phyloP scores from a whole-genome alignment of 129 eudicot species.

The Flaveria ramosissima region DNA sequence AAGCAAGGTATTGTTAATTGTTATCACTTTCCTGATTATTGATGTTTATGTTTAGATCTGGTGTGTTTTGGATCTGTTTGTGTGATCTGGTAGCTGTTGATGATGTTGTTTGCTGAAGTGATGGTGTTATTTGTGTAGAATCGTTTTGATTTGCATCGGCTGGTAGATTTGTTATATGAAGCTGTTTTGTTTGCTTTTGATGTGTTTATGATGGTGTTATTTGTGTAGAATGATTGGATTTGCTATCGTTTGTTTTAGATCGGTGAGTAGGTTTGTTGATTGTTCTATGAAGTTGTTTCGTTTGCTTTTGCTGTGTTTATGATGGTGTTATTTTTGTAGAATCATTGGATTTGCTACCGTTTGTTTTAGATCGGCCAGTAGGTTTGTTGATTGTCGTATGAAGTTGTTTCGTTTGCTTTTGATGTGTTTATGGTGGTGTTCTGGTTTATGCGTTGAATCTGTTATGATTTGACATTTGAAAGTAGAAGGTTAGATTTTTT shows the following conservation, averaged over 20 bases:
- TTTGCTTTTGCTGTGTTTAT: not conserved
- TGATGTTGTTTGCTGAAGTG: not conserved
- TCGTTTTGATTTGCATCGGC: not conserved
- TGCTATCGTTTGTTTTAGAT: not conserved
- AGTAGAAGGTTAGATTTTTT: not conserved
- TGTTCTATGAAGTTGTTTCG: not conserved
- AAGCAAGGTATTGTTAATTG: constrained; percentile 56
- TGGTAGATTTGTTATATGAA: not conserved
- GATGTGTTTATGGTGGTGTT: not conserved
- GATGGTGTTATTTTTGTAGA: not conserved
- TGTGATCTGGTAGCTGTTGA: not conserved
- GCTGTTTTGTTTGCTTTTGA: not conserved
- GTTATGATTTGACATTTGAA: not conserved
- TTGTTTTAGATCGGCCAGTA: not conserved
- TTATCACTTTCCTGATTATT: too few species aligned
- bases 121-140: not conserved
- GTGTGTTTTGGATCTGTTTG: constrained; percentile 5
- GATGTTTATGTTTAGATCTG: constrained; percentile 12
- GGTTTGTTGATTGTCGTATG: not conserved
- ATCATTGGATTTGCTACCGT: not conserved
- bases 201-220: not conserved
- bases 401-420: not conserved
- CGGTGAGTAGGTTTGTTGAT: too few species aligned
- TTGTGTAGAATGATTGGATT: not conserved
- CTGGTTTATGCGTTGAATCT: not conserved